Evolutionary conservation across 768 basidiomycete species (phyloP).

Genomic region (Coprinopsis cinerea): DNA sequence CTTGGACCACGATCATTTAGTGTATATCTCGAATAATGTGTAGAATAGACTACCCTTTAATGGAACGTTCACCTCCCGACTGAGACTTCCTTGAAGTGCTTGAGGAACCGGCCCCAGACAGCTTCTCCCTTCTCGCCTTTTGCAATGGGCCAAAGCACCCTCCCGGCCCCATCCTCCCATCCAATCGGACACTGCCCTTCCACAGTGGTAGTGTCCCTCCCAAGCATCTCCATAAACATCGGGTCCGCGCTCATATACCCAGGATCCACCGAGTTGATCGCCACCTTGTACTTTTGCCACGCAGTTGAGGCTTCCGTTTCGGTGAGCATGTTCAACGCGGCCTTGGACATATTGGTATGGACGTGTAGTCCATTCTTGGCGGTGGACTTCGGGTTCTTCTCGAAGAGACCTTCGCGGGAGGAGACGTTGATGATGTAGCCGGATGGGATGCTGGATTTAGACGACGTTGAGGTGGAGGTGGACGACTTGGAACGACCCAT

Average conservation of each 20-base stretch:
- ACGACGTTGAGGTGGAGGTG: background rate
- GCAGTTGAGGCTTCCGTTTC: conserved; percentile 27
- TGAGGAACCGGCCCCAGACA: conserved; percentile 30
- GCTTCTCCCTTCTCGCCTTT: conserved; percentile 24
- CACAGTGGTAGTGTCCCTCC: no score
- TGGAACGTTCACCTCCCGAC: conserved; percentile 12
- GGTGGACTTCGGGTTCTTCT: conserved; percentile 18
- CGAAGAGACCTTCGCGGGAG: conserved; percentile 31
- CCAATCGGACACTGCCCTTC: conserved; percentile 22
- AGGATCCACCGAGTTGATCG: conserved; percentile 30
- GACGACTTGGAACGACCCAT: no score
- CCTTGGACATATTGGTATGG: conserved; percentile 35
- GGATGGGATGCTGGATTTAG: conserved; percentile 10
- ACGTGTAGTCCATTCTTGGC: conserved; percentile 25
- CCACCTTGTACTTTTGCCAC: conserved; percentile 24
- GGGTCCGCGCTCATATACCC: conserved; percentile 33
- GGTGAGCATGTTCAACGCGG: conserved; percentile 32
- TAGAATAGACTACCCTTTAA: no score
- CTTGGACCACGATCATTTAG: no score
- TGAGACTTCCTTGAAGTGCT: conserved; percentile 25
- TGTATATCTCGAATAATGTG: no score
- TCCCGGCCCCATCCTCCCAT: conserved; percentile 29
- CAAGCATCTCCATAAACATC: conserved; percentile 23
- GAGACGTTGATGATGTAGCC: conserved; percentile 30
- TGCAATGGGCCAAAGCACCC: conserved; percentile 28